A percentile compares a stretch with the other conserved stretches of the same genome.
phyloP scores from a whole-genome alignment of 2,329 filamentous ascomycete genomes.

The Diaporthe helianthi region DNA sequence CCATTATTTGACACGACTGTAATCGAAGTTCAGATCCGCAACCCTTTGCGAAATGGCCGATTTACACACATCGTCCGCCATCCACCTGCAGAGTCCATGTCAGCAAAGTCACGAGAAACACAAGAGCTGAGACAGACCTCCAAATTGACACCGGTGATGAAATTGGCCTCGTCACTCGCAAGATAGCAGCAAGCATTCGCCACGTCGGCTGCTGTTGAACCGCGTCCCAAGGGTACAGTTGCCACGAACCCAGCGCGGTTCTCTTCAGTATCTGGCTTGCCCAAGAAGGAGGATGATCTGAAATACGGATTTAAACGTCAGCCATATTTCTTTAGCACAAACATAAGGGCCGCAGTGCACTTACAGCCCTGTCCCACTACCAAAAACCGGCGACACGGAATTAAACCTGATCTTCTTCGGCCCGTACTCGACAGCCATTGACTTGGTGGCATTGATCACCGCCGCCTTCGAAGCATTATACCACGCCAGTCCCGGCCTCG shows the following conservation, averaged over 20 bases:
- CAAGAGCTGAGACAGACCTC: slow-evolving; percentile 51
- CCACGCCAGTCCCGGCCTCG: slow-evolving; percentile 70
- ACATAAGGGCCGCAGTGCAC: slow-evolving; percentile 27
- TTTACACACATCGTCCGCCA: neutral
- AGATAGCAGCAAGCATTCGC: slow-evolving; percentile 75
- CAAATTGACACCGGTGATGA: slow-evolving; percentile 76
- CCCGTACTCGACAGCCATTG: slow-evolving; percentile 75
- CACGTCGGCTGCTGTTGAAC: slow-evolving; percentile 68
- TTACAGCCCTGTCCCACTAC: slow-evolving; percentile 65
- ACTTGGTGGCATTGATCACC: slow-evolving; percentile 64
- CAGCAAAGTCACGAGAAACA: neutral
- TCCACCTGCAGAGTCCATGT: neutral
- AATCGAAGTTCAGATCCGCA: neutral
- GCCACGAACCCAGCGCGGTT: slow-evolving; percentile 63
- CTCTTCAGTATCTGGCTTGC: slow-evolving; percentile 68
- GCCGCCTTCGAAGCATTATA: slow-evolving; percentile 75
- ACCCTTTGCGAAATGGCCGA: rapidly evolving
- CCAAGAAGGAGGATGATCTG: slow-evolving; percentile 53
- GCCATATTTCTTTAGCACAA: neutral
- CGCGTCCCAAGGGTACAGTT: slow-evolving; percentile 61
- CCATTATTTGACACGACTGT: neutral
- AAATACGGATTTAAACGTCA: slow-evolving; percentile 44
- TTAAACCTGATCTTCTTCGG: slow-evolving; percentile 77
- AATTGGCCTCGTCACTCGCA: slow-evolving; percentile 73
- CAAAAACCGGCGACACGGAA: slow-evolving; percentile 72